phyloP scores from a whole-genome alignment of 495 filamentous ascomycete species.

The Podospora anserina region DNA sequence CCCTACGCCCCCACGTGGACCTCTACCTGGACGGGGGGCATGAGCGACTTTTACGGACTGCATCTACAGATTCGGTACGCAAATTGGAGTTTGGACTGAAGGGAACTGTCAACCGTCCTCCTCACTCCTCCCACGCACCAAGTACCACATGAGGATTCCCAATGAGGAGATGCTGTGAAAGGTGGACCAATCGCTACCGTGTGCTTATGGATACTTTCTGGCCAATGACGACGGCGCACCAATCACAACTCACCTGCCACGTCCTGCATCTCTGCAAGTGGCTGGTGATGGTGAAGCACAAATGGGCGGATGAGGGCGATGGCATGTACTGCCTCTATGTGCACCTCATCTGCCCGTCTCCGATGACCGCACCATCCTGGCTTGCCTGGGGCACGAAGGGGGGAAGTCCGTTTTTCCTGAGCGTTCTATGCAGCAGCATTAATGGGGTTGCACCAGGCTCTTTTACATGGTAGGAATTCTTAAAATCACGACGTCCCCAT shows the following conservation, averaged over 20 bases:
- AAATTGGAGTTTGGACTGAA: background rate
- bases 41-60: background rate
- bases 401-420: too few relatives aligned
- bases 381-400: background rate
- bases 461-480: background rate
- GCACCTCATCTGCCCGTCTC: background rate
- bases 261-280: constrained; percentile 1
- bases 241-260: constrained; percentile 5
- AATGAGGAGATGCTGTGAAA: background rate
- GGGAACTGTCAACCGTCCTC: background rate
- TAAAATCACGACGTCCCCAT: background rate
- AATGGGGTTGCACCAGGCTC: background rate
- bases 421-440: background rate
- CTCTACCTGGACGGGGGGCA: background rate
- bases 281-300: constrained; percentile 5
- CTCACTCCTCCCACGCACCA: background rate
- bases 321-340: constrained; percentile 3
- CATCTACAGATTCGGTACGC: background rate
- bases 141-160: background rate
- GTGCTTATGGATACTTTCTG: background rate
- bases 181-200: background rate
- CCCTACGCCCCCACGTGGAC: constrained; percentile 3
- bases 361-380: constrained; percentile 1
- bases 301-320: constrained; percentile 1
- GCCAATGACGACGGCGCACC: background rate